Base-by-base conservation (phyloP, 306 rosid species). In the cucumber (Cucumis sativus) region DNA sequence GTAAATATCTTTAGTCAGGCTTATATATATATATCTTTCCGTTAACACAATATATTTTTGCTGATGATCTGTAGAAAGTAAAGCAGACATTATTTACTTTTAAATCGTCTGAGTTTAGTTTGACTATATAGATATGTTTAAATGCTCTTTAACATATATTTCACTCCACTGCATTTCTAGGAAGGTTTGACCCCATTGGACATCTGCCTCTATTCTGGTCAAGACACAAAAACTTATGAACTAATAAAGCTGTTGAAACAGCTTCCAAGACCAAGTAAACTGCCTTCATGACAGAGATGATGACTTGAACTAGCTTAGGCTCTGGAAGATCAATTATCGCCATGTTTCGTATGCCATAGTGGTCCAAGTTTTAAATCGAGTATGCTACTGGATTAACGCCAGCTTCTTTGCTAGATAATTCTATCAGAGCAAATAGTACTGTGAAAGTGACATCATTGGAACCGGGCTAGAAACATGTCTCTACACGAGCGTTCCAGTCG, bases 101-200 rank as follows among this genome's bases (percentile, higher is more conserved):
- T 67, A 10, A 8, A 39, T 67, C 7, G 4, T 43, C 41, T 71
- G 35, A 21, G 59, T 21, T 47, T 23, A 41, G 37, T 20, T 70
- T 1, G 18, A 68, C 6, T 12, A 43, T 68, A 20, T 68, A 15
- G 23, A 11, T 45, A 70, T 0, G 76, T 49, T 49, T 49, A 49
- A 71, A 49, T 71, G 76, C 15, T 71, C 25, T 49, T 51, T 43
- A 43, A 72, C 76, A 28, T 23, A 49, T 28, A 15, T 49, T 43
- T 25, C 18, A 1, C 43, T 23, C 39, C 76, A 9, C 14, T 82
- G 16, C 67, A 83, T 81, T 62, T 77, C 68, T 93, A 95, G 97
- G 97, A 87, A 81, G 96, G 96, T 58, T 88, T 91, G 64, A 87
- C 96, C 73, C 92, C 99, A 14, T 89, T 95, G 28, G 97, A 88